Evolutionary conservation across 768 basidiomycete genomes (phyloP), one percentile per base, ranked within the genome.

Genomic region (Suillus decipiens): DNA sequence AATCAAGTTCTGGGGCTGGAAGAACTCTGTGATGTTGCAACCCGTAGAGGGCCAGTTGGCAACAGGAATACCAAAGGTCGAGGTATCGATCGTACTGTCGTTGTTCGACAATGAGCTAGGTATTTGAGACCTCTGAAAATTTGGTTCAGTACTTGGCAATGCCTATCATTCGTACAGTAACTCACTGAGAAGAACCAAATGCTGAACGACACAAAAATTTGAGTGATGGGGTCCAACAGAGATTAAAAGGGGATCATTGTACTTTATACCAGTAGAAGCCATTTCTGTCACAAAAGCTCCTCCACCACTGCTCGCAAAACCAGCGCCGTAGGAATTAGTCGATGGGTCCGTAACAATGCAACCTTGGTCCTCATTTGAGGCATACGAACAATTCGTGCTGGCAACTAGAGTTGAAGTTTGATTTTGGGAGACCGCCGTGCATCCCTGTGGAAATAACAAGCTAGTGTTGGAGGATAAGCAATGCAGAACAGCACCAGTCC

Each of bases 201-300:
- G 12, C 75, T 73, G 33, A 47, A 24, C 7, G 48, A 15, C 24
- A 47, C 54, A 42, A 62, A 34, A 33, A 36, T 24, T 63, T 15
- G 64, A 31, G 34, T 19, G 36, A 34, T 43, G 9, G 36, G 24
- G 15, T 47, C 11, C 6, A 41, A 34, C 39, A 36, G 39, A 42
- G 58, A 62, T 50, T 33, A 5, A 22, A 48, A 19, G 39, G 24
- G 14, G 24, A 28, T 22, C 15, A 10, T 77, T 86, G 66, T 69
- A 89, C 87, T 84, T 87, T 37, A 92, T 85, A 11, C 88, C 89
- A 45, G 75, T 79, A 28, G 79, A 73, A 1, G 89, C 88, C 63
- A 87, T 86, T 71, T 92, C 89, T 1, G 90, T 89, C 22, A 90
- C 86, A 65, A 83, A 93, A 12, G 90, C 82, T 15, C 93, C 93